Percentiles rank a stretch among this genome's conserved stretches.
These are phyloP conservation scores for Dryas alaskensis DNA, from an alignment of 306 rosid species.

Conservation along the genomic window DNA sequence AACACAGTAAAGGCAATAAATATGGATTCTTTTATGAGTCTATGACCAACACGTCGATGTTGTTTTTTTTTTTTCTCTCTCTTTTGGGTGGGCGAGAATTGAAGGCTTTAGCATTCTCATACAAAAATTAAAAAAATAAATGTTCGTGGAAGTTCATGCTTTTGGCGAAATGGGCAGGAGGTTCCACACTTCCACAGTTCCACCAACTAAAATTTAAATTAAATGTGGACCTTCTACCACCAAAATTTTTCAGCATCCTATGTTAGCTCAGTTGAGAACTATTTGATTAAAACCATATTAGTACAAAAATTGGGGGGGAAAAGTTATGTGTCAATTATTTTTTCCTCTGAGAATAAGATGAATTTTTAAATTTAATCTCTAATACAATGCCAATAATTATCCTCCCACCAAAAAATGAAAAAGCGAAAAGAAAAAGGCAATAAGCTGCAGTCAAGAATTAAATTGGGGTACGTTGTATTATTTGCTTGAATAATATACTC, in stretches of 20 bases:
- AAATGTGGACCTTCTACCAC: not conserved
- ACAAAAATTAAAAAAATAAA: not conserved
- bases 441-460: not conserved
- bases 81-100: not conserved
- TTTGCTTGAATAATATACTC: not conserved
- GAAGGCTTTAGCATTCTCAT: not conserved
- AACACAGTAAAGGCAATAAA: not conserved
- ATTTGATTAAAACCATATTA: not conserved
- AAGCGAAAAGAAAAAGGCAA: not conserved
- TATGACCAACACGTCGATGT: not conserved
- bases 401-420: too few species aligned
- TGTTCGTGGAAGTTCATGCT: not conserved
- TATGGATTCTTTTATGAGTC: conserved; percentile 10
- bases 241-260: not conserved
- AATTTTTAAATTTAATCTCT: too few species aligned
- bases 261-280: not conserved
- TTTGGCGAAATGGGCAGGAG: not conserved
- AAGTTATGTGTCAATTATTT: not conserved
- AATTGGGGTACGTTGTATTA: not conserved
- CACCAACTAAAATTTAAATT: not conserved
- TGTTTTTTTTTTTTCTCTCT: not conserved
- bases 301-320: not conserved
- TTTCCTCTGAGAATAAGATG: too few species aligned
- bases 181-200: not conserved
- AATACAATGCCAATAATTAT: too few species aligned